phyloP scores from a whole-genome alignment of 352 stramenopile species.

The Globisporangium uncinulatum region DNA sequence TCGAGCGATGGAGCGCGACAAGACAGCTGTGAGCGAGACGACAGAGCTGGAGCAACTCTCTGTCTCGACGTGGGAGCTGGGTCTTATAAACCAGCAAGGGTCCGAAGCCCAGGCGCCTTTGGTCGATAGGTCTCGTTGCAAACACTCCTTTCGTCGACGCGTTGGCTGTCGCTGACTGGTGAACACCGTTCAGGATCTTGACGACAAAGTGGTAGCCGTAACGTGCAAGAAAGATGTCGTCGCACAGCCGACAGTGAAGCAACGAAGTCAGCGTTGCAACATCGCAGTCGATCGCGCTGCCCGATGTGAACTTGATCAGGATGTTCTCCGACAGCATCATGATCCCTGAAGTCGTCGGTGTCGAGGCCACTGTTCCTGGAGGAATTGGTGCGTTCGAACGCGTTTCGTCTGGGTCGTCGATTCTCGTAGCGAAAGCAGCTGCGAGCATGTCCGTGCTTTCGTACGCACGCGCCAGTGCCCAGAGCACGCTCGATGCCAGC shows the following conservation, averaged over 20 bases:
- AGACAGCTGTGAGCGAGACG: conserved; percentile 14
- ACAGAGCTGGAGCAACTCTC: conserved; percentile 14
- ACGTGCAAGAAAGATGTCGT: conserved; percentile 7
- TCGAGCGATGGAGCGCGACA: conserved; percentile 2
- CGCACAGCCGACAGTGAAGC: conserved; percentile 5
- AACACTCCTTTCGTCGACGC: not conserved
- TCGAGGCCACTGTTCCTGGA: not conserved
- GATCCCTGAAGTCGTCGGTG: conserved; percentile 8
- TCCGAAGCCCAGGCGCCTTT: not conserved
- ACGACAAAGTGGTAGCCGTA: conserved; percentile 14
- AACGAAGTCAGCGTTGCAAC: conserved; percentile 9
- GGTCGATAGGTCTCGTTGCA: not conserved
- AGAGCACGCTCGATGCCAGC: conserved; percentile 13
- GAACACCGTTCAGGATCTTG: conserved; percentile 7
- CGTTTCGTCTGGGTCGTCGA: conserved; percentile 7
- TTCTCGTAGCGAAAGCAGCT: not conserved
- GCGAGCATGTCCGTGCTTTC: conserved; percentile 3
- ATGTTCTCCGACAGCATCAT: conserved; percentile 11
- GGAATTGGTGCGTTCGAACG: not conserved
- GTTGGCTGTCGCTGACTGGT: not conserved
- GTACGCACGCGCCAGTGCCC: conserved; percentile 12
- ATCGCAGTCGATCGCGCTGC: conserved; percentile 8
- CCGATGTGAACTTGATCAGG: conserved; percentile 6
- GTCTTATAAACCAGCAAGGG: conserved; percentile 5
- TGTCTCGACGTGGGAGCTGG: not conserved